Evolutionary conservation across 352 stramenopile genomes (phyloP).

Genomic region (Phytophthora pisi): DNA sequence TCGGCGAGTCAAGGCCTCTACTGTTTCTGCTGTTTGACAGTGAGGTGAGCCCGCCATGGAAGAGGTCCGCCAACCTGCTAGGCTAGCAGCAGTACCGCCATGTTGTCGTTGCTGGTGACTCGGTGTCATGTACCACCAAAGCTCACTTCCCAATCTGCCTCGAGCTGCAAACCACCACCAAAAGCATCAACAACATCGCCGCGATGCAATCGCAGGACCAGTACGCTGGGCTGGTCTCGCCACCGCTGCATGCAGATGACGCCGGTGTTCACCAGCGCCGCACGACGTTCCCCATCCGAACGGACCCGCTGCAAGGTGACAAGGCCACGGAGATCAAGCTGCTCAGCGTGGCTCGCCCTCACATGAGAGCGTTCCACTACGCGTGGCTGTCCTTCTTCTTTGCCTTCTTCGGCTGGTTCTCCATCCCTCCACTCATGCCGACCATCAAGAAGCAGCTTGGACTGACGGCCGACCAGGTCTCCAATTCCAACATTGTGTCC

Average conservation of each 20-base stretch:
- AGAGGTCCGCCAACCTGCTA: not conserved
- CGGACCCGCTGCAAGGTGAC: slow-evolving; percentile 43
- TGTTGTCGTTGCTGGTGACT: not conserved
- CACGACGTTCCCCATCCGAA: slow-evolving; percentile 42
- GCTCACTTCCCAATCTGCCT: slow-evolving; percentile 37
- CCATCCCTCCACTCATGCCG: slow-evolving; percentile 92
- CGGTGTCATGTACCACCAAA: not conserved
- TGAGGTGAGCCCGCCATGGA: not conserved
- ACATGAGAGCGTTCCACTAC: slow-evolving; percentile 95
- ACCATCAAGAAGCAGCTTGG: slow-evolving; percentile 89
- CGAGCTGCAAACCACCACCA: not conserved
- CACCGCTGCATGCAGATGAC: slow-evolving; percentile 35
- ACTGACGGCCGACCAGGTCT: slow-evolving; percentile 87
- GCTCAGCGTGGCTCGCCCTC: slow-evolving; percentile 52
- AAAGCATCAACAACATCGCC: slow-evolving; percentile 1
- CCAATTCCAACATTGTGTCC: slow-evolving; percentile 91
- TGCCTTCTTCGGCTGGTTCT: slow-evolving; percentile 96
- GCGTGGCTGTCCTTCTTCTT: slow-evolving; percentile 94
- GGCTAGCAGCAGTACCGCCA: not conserved
- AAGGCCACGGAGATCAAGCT: slow-evolving; percentile 42
- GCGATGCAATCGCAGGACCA: slow-evolving; percentile 21
- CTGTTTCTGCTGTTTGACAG: not conserved
- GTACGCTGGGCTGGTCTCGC: slow-evolving; percentile 24
- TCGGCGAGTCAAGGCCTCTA: slow-evolving; percentile 1
- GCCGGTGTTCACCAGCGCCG: slow-evolving; percentile 51